Conservation (phyloP, 2,329 filamentous ascomycete genomes). For the Cadophora luteo-olivacea region DNA sequence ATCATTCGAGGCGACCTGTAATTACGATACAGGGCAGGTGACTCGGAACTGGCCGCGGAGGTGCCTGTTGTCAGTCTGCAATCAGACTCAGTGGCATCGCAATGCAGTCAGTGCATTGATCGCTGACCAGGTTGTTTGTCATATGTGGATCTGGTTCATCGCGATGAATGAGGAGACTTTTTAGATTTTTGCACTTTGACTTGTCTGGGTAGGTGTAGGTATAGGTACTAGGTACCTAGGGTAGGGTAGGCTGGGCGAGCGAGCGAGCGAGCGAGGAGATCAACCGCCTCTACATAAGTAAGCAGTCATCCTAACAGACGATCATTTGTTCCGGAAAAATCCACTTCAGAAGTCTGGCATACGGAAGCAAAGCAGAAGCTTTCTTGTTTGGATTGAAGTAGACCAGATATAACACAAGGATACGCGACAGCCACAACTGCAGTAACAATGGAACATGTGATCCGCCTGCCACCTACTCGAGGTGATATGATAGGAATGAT, state of each 20-base stretch:
- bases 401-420: neutral
- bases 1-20: neutral
- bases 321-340: neutral
- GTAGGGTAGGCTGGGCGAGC: neutral
- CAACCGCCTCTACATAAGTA: neutral
- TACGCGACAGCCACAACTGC: neutral
- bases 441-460: too few relatives aligned
- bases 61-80: conserved; percentile 12
- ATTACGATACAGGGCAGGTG: conserved; percentile 27
- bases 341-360: too few relatives aligned
- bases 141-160: neutral
- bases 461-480: too few relatives aligned
- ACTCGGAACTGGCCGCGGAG: conserved; percentile 28
- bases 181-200: conserved; percentile 19
- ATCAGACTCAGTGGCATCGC: neutral
- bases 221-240: too few relatives aligned
- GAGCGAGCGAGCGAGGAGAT: neutral
- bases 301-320: too few relatives aligned
- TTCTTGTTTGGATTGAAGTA: too few relatives aligned
- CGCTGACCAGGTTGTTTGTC: conserved; percentile 19
- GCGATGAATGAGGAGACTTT: conserved; percentile 3
- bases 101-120: conserved; percentile 22
- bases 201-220: neutral
- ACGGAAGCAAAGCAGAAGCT: too few relatives aligned
- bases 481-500: too few relatives aligned